A percentile compares a stretch with the other conserved stretches of the same genome.
Evolutionary conservation across 2,329 filamentous ascomycete genomes (phyloP).

Genomic region (Sclerotinia sclerotiorum): DNA sequence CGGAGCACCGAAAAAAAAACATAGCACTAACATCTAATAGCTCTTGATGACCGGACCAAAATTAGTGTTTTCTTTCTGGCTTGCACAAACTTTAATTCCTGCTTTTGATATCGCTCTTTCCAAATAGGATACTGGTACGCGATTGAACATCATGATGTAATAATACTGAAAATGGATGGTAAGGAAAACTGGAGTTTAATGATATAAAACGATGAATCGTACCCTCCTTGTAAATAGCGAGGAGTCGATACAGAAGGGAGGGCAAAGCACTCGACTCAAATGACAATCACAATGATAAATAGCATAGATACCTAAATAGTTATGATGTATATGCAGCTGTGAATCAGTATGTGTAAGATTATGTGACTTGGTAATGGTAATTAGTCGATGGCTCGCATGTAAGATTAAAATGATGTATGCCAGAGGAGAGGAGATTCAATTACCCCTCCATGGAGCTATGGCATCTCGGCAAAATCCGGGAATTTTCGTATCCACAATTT

Average conservation of each 20-base stretch:
- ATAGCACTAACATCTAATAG: constrained; percentile 43
- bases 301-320: neutral
- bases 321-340: neutral
- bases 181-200: constrained; percentile 22
- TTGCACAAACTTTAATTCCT: constrained; percentile 96
- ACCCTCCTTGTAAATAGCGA: constrained; percentile 29
- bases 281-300: constrained; percentile 10
- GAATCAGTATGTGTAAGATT: neutral
- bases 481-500: constrained; percentile 14
- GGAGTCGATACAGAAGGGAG: constrained; percentile 11
- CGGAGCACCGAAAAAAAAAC: neutral
- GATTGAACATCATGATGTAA: constrained; percentile 13
- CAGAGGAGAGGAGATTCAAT: neutral
- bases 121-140: constrained; percentile 29
- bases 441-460: constrained; percentile 16
- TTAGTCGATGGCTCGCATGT: neutral
- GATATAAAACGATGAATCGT: constrained; percentile 27
- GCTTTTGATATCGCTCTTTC: constrained; percentile 68
- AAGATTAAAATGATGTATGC: neutral
- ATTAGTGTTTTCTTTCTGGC: constrained; percentile 99
- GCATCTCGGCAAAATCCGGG: constrained; percentile 17
- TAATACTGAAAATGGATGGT: constrained; percentile 25
- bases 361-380: neutral
- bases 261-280: constrained; percentile 30
- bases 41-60: constrained; percentile 98